Conservation (phyloP, 805 yeast genomes). For the Candida palmyrensis region DNA sequence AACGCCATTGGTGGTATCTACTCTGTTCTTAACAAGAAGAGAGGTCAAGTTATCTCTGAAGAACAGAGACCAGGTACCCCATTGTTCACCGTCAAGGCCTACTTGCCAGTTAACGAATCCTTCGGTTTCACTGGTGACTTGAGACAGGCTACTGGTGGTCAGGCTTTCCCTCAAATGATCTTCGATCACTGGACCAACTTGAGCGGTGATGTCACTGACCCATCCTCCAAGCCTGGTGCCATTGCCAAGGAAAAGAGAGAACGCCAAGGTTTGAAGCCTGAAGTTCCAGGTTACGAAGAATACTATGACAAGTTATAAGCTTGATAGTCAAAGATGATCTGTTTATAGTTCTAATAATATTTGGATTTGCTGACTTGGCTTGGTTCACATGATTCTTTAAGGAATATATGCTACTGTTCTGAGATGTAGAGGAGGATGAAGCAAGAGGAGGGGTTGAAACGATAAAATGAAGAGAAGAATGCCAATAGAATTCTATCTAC, state of each 20-base stretch:
- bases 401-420: conserved; percentile 4
- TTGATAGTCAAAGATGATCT: conserved; percentile 4
- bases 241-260: conserved; percentile 66
- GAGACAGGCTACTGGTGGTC: conserved; percentile 99
- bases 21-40: conserved; percentile 98
- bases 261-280: conserved; percentile 96
- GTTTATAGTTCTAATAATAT: conserved; percentile 4
- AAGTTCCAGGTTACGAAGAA: conserved; percentile 98
- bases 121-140: conserved; percentile 99
- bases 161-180: conserved; percentile 99
- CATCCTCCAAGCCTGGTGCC: conserved; percentile 61
- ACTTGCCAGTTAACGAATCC: conserved; percentile 99
- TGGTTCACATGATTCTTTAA: conserved; percentile 1
- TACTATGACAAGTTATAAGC: conserved; percentile 87
- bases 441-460: not conserved
- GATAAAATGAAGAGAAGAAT: not conserved
- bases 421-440: not conserved
- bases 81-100: conserved; percentile 98
- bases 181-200: conserved; percentile 97
- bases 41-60: conserved; percentile 99
- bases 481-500: no score
- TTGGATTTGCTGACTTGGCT: conserved; percentile 1
- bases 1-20: conserved; percentile 99
- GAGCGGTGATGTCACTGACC: conserved; percentile 90
- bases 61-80: conserved; percentile 99